Percentiles rank a stretch among this genome's conserved stretches.
Conservation (phyloP, 768 basidiomycete genomes). For the Ramaria sp. region DNA sequence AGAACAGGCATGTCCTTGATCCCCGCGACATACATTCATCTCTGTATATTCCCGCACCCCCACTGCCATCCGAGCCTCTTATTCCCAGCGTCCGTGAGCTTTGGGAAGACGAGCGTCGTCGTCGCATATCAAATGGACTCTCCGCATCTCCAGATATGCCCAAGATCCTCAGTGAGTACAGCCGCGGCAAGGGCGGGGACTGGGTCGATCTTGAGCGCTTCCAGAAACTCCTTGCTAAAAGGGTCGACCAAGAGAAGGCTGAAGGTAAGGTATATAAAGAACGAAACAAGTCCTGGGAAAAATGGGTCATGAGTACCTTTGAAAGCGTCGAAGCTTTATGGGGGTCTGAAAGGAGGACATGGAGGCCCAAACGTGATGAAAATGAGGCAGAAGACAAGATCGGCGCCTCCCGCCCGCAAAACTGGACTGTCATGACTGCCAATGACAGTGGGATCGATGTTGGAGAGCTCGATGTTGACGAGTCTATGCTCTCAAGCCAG, state of each 20-base stretch:
- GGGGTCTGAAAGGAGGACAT: slow-evolving; percentile 49
- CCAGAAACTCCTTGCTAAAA: slow-evolving; percentile 58
- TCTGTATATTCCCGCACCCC: slow-evolving; percentile 44
- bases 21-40: slow-evolving; percentile 55
- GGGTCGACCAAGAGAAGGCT: slow-evolving; percentile 41
- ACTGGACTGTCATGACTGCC: slow-evolving; percentile 14
- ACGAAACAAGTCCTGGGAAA: slow-evolving; percentile 43
- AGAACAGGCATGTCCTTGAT: slow-evolving; percentile 62
- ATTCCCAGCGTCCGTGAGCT: slow-evolving; percentile 85
- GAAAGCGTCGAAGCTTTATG: slow-evolving; percentile 85
- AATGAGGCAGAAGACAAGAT: slow-evolving; percentile 17
- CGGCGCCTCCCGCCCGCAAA: slow-evolving; percentile 1
- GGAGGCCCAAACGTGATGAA: slow-evolving; percentile 34
- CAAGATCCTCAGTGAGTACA: slow-evolving; percentile 52
- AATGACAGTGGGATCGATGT: slow-evolving; percentile 9
- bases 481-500: slow-evolving; percentile 38
- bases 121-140: slow-evolving; percentile 56
- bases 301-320: slow-evolving; percentile 77
- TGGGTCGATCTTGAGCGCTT: slow-evolving; percentile 69
- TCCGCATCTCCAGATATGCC: slow-evolving; percentile 66
- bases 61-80: slow-evolving; percentile 53
- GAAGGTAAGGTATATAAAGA: slow-evolving; percentile 16
- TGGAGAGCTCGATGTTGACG: slow-evolving; percentile 34
- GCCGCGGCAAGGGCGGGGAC: slow-evolving; percentile 41
- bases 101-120: slow-evolving; percentile 90